Base-by-base conservation (phyloP, 2,329 filamentous ascomycete species). In the Exophiala bonariae region DNA sequence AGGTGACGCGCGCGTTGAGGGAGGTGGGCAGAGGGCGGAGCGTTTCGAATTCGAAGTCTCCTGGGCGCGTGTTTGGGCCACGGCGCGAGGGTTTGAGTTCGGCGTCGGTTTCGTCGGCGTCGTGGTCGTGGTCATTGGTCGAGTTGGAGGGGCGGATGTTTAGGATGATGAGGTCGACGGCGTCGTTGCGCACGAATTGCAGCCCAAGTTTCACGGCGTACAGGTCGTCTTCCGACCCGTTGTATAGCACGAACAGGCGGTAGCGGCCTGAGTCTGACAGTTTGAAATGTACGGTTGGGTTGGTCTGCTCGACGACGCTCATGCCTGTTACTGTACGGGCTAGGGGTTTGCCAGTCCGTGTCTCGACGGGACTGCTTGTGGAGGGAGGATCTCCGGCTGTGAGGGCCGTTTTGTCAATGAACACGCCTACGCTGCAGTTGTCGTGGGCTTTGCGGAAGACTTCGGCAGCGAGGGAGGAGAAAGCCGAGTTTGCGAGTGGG, bases 151-250 rank as follows among this genome's bases (percentile, higher is more conserved):
- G 8, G n/a, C 17, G 20, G 3, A 41, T 20, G 13, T 44, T 45
- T 18, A 59, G 41, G 10, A 59, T 47, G 14, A 43, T 52, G n/a
- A 59, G 39, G 32, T 58, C 47, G 19, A 96, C 82, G 34, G 87
- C 81, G 3, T 81, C 78, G 60, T 90, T 93, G 63, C 85, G 83
- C 1, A 85, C 88, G 1, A 99, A 77, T 61, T 96, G 92, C 3
- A 97, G 75, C 3, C 92, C 86, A 18, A 97, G 80, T 1, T 84
- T 77, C 1, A 97, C 76, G 0, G 90, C 91, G 3, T 85, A 81
- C 6, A 82, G 80, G 61, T 96, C 92, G 61, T 99, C 93, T 1
- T 76, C 71, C 7, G 88, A 88, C 14, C 92, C 91, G 49, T 96
- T 84, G 68, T 89, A 97, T 0, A 91, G 86, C 44, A 95, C 75